Percentiles rank a stretch among this genome's conserved stretches.
Evolutionary conservation across 2,329 filamentous ascomycete species (phyloP).

Genomic region (Alternaria ethzedia): DNA sequence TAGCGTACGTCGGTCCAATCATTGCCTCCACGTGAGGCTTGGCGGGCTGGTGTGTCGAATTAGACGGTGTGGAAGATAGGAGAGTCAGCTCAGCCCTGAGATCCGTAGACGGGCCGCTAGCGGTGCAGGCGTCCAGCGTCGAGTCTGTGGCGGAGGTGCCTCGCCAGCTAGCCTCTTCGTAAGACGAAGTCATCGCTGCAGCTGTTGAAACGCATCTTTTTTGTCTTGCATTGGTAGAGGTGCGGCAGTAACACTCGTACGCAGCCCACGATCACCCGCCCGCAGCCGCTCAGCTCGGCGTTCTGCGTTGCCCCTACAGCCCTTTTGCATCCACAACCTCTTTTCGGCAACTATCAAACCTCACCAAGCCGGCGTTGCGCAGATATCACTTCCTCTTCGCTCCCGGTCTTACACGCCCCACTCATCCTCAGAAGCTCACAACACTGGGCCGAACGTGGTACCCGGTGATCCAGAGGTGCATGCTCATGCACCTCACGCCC

Average conservation of each 20-base stretch:
- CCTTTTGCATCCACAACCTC: not conserved
- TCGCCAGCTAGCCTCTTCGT: not conserved
- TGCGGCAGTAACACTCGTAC: not conserved
- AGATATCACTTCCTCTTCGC: not conserved
- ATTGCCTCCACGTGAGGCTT: slow-evolving; percentile 4
- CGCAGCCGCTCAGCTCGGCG: not conserved
- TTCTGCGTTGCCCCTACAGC: not conserved
- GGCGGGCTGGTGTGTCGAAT: slow-evolving; percentile 7
- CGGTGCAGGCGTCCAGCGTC: slow-evolving; percentile 2
- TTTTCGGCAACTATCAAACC: not conserved
- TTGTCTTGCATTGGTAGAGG: not conserved
- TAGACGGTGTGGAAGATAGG: not conserved
- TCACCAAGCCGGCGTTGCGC: not conserved
- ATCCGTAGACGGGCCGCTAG: slow-evolving; percentile 2
- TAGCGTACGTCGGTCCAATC: not conserved
- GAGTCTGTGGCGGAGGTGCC: not conserved
- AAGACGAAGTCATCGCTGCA: not conserved
- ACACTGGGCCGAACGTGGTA: too few relatives aligned
- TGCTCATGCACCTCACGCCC: not conserved
- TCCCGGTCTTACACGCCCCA: not conserved
- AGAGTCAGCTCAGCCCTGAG: slow-evolving; percentile 5
- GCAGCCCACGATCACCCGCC: not conserved
- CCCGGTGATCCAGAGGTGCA: not conserved
- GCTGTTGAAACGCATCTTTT: not conserved
- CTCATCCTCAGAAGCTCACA: not conserved